Evolutionary conservation across 164 flowering plant genomes (phyloP).

Genomic region (Dillenia suffruticosa): DNA sequence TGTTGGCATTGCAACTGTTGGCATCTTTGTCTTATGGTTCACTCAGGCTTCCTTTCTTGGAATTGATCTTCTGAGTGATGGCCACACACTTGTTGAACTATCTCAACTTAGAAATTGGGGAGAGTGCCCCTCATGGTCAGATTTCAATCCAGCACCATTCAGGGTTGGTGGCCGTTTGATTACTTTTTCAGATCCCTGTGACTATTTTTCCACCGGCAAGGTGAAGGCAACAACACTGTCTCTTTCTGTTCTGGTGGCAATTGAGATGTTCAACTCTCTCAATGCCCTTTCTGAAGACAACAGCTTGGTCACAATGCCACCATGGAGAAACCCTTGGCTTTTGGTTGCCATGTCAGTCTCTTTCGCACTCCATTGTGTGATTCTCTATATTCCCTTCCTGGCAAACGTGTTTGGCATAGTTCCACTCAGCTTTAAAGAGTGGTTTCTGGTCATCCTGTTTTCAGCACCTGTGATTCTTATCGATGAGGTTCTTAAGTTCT

Average conservation of each 20-base stretch:
- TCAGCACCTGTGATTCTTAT: too few species aligned
- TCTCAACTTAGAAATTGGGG: constrained; percentile 84
- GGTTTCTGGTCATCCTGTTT: too few species aligned
- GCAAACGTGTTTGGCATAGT: too few species aligned
- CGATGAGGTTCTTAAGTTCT: too few species aligned
- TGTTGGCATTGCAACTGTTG: constrained; percentile 90
- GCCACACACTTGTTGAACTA: constrained; percentile 71
- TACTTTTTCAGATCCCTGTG: constrained; percentile 72
- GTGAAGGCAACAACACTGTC: constrained; percentile 79
- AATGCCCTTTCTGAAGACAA: constrained; percentile 3
- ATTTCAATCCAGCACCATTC: constrained; percentile 65
- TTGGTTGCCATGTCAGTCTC: too few species aligned
- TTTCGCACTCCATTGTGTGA: too few species aligned
- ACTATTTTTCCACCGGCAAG: constrained; percentile 77
- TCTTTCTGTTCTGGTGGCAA: background rate
- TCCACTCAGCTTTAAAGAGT: too few species aligned
- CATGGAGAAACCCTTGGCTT: too few species aligned
- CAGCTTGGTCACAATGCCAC: background rate
- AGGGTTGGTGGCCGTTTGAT: constrained; percentile 41
- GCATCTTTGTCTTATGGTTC: constrained; percentile 84
- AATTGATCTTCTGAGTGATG: constrained; percentile 63
- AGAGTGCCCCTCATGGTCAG: constrained; percentile 68
- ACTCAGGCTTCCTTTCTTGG: constrained; percentile 77
- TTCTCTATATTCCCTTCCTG: too few species aligned
- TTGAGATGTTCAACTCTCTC: constrained; percentile 2